Percentiles rank a stretch among this genome's conserved stretches.
These are phyloP conservation scores for Exophiala sp. DNA, from an alignment of 2,329 filamentous ascomycete species.

Conservation along the genomic window DNA sequence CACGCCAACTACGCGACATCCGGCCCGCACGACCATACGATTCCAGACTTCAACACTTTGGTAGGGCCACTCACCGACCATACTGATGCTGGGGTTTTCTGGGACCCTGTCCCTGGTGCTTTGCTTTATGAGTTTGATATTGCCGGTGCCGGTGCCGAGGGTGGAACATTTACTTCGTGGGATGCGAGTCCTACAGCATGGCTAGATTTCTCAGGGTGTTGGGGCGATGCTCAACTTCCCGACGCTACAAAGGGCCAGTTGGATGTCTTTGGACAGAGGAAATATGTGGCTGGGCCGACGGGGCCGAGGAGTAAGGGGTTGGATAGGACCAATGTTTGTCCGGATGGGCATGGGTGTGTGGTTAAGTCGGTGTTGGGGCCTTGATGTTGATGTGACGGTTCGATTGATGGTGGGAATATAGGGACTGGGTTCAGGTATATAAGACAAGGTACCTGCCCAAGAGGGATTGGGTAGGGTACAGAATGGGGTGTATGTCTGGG, in stretches of 20 bases:
- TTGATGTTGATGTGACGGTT: too few species aligned
- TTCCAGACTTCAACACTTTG: conserved; percentile 55
- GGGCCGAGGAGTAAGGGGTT: conserved; percentile 57
- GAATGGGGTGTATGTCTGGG: too few species aligned
- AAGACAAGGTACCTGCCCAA: too few species aligned
- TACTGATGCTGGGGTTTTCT: conserved; percentile 50
- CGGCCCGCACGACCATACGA: conserved; percentile 56
- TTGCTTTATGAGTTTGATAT: conserved; percentile 49
- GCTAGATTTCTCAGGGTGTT: conserved; percentile 53
- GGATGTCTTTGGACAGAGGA: conserved; percentile 47
- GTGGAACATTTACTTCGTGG: too few species aligned
- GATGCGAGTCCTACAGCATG: conserved; percentile 44
- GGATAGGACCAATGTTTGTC: conserved; percentile 52
- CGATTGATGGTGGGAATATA: too few species aligned
- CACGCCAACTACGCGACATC: conserved; percentile 60
- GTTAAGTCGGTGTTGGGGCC: conserved; percentile 3
- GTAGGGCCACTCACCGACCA: conserved; percentile 48
- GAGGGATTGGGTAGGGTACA: too few species aligned
- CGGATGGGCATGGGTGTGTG: conserved; percentile 26
- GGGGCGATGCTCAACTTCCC: conserved; percentile 58
- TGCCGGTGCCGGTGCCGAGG: conserved; percentile 22
- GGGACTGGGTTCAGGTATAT: too few species aligned
- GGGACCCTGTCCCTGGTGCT: conserved; percentile 54
- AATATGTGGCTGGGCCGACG: conserved; percentile 54
- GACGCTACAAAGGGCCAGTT: conserved; percentile 41